These are phyloP conservation scores for Penicillium parvum DNA, from an alignment of 495 filamentous ascomycete species.

Conservation along the genomic window DNA sequence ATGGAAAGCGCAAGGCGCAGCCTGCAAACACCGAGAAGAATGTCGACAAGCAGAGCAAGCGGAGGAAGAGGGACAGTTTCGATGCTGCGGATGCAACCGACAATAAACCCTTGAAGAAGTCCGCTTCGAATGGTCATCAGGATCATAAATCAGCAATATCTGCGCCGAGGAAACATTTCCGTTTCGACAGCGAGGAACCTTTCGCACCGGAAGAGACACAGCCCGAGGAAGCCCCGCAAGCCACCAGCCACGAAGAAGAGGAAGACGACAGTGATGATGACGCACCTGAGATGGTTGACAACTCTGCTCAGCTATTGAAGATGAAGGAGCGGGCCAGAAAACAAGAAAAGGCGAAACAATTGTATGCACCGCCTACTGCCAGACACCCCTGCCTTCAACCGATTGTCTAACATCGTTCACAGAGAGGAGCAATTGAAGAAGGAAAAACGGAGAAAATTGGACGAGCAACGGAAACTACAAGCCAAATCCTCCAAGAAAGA, in stretches of 20 bases:
- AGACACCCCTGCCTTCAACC: neutral
- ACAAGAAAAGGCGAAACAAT: constrained; percentile 32
- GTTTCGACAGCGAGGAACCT: constrained; percentile 46
- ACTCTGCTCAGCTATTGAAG: constrained; percentile 38
- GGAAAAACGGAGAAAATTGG: constrained; percentile 47
- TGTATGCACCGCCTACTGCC: constrained; percentile 22
- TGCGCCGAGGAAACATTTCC: constrained; percentile 33
- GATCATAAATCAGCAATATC: constrained; percentile 12
- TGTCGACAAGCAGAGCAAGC: constrained; percentile 33
- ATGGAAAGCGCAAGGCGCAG: constrained; percentile 36
- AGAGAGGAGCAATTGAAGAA: constrained; percentile 43
- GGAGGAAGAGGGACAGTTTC: constrained; percentile 33
- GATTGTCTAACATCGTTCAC: constrained; percentile 17
- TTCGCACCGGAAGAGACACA: constrained; percentile 21
- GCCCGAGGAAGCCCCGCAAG: constrained; percentile 19
- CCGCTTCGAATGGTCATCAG: constrained; percentile 12
- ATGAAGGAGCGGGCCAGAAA: constrained; percentile 42
- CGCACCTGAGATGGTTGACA: constrained; percentile 49
- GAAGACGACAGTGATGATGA: constrained; percentile 41
- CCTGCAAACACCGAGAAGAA: constrained; percentile 14
- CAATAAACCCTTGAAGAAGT: constrained; percentile 8
- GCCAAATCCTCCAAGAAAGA: constrained; percentile 39
- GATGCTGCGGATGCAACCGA: constrained; percentile 17
- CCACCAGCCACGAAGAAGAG: constrained; percentile 23
- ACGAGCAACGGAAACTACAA: constrained; percentile 45